A percentile compares a stretch with the other conserved stretches of the same genome.
These are phyloP conservation scores for Globisporangium barbulae DNA, from an alignment of 352 stramenopile species.

Conservation along the genomic window DNA sequence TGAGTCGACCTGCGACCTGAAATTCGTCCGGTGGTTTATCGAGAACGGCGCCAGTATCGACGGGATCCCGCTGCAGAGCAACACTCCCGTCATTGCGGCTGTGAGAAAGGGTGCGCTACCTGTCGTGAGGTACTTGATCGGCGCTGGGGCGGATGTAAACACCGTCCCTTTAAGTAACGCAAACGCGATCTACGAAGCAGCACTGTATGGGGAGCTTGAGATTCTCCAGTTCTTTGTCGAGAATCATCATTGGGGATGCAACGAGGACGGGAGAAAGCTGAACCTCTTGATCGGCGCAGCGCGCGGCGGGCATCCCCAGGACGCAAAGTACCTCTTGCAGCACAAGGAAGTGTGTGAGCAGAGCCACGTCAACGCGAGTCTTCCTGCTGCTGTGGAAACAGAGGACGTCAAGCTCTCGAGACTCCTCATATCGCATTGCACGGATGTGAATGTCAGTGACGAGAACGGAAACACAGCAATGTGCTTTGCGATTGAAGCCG, in stretches of 20 bases:
- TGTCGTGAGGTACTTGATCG: not conserved
- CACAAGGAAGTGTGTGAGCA: not conserved
- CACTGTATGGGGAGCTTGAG: not conserved
- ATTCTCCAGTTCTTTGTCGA: slow-evolving; percentile 1
- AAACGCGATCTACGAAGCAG: not conserved
- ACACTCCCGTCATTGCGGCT: not conserved
- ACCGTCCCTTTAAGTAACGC: not conserved
- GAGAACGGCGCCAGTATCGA: not conserved
- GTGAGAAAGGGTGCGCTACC: not conserved
- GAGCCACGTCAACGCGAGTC: not conserved
- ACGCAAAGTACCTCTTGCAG: not conserved
- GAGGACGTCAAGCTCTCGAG: not conserved
- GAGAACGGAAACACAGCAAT: not conserved
- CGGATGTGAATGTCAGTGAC: not conserved
- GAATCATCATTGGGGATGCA: not conserved
- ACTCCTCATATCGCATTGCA: not conserved
- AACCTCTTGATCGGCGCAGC: not conserved
- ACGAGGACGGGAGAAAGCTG: not conserved
- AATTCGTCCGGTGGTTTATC: not conserved
- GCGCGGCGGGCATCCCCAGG: not conserved
- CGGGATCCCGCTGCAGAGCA: not conserved
- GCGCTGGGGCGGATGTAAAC: not conserved
- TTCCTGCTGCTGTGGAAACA: not conserved
- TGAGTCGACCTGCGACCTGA: not conserved
- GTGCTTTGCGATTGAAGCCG: not conserved